Conservation (phyloP, 257 asterid genomes). For the Jaltomata sinuosa region DNA sequence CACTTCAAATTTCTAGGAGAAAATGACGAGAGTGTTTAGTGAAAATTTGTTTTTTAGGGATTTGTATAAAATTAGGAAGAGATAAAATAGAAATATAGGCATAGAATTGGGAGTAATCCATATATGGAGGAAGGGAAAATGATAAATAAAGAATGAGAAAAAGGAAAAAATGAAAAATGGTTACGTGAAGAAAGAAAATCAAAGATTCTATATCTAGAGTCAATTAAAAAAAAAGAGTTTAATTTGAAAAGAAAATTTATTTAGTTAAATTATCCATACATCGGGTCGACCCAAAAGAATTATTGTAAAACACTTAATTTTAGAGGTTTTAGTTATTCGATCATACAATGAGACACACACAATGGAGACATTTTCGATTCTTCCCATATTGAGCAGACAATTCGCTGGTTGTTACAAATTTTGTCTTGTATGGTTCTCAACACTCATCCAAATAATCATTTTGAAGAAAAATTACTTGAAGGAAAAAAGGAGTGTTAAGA, state of each 20-base stretch:
- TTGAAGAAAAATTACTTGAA: background rate
- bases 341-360: background rate
- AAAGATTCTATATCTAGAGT: too few relatives aligned
- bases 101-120: background rate
- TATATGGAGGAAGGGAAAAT: background rate
- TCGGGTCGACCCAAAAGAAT: background rate
- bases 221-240: too few relatives aligned
- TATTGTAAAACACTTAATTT: background rate
- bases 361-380: conserved; percentile 1
- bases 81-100: background rate
- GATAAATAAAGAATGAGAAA: background rate
- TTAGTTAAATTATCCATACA: too few relatives aligned
- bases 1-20: background rate
- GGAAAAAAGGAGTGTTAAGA: background rate
- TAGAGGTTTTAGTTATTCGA: background rate
- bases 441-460: background rate
- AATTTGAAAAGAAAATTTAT: too few relatives aligned
- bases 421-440: background rate
- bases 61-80: background rate
- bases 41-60: too few relatives aligned
- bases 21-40: background rate
- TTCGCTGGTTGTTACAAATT: background rate
- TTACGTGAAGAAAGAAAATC: too few relatives aligned
- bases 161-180: background rate
- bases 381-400: background rate